A percentile compares a stretch with the other conserved stretches of the same genome.
These are phyloP conservation scores for Pseudogymnoascus sp. DNA, from an alignment of 2,329 filamentous ascomycete species.

Conservation along the genomic window DNA sequence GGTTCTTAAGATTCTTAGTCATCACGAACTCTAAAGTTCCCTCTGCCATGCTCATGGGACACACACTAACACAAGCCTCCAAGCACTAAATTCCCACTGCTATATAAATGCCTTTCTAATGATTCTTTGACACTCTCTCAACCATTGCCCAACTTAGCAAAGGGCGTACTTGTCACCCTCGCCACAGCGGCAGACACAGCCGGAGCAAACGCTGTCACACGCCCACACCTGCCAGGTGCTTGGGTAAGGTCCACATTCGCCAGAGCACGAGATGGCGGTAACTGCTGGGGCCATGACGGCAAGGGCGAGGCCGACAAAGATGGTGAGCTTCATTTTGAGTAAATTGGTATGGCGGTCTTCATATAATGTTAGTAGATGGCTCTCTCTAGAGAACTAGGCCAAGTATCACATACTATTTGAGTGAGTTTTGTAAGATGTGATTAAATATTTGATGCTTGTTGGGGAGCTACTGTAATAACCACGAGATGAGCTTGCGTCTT, in stretches of 20 bases:
- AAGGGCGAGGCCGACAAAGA: not conserved
- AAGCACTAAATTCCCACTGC: not conserved
- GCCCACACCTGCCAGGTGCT: not conserved
- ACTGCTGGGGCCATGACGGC: not conserved
- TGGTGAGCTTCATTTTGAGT: not conserved
- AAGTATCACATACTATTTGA: not conserved
- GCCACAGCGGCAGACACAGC: not conserved
- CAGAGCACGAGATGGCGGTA: not conserved
- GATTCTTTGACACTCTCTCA: not conserved
- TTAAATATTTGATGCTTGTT: not conserved
- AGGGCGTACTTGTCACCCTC: not conserved
- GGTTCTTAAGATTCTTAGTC: not conserved
- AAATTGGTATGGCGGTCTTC: not conserved
- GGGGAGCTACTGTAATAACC: not conserved
- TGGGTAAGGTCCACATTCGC: not conserved
- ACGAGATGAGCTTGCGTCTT: not conserved
- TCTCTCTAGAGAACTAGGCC: not conserved
- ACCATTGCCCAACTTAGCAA: not conserved
- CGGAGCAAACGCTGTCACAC: not conserved
- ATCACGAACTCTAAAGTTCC: not conserved
- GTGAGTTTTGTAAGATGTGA: not conserved
- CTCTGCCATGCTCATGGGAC: not conserved
- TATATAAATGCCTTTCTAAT: not conserved
- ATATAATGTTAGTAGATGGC: not conserved
- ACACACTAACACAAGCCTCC: not conserved